Conservation (phyloP, 768 basidiomycete species). For the Rhizopogon sp. region DNA sequence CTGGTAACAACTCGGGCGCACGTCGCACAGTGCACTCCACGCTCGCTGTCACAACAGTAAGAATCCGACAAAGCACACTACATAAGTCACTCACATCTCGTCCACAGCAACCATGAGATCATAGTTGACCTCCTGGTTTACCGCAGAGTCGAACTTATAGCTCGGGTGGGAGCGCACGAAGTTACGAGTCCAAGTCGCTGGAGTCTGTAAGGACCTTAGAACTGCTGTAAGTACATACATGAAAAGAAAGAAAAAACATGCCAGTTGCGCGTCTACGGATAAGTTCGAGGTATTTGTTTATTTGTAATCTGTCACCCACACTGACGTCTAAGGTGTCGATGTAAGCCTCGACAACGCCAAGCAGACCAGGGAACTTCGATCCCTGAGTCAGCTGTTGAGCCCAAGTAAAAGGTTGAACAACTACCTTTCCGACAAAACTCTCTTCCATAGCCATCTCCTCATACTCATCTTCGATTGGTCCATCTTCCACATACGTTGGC, state of each 20-base stretch:
- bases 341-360: constrained; percentile 80
- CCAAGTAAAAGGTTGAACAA: constrained; percentile 3
- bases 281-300: constrained; percentile 76
- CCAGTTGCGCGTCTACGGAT: constrained; percentile 78
- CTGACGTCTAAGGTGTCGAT: constrained; percentile 82
- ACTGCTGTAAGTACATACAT: constrained; percentile 3
- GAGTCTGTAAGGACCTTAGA: constrained; percentile 72
- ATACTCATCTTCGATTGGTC: constrained; percentile 74
- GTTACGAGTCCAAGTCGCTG: constrained; percentile 89
- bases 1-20: constrained; percentile 59
- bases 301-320: constrained; percentile 48
- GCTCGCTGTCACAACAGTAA: constrained; percentile 42
- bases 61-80: background rate
- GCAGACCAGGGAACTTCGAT: constrained; percentile 67
- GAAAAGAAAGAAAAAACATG: constrained; percentile 26
- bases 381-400: constrained; percentile 34
- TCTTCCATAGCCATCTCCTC: constrained; percentile 90
- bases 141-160: constrained; percentile 88
- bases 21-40: constrained; percentile 62
- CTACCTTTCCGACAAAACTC: constrained; percentile 90
- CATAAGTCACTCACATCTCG: constrained; percentile 66
- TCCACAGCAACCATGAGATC: constrained; percentile 88
- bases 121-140: constrained; percentile 91
- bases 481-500: constrained; percentile 48
- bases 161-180: constrained; percentile 87